These are phyloP conservation scores for Wallacemonas collosoma DNA, from an alignment of 208 protist species.

Conservation along the genomic window DNA sequence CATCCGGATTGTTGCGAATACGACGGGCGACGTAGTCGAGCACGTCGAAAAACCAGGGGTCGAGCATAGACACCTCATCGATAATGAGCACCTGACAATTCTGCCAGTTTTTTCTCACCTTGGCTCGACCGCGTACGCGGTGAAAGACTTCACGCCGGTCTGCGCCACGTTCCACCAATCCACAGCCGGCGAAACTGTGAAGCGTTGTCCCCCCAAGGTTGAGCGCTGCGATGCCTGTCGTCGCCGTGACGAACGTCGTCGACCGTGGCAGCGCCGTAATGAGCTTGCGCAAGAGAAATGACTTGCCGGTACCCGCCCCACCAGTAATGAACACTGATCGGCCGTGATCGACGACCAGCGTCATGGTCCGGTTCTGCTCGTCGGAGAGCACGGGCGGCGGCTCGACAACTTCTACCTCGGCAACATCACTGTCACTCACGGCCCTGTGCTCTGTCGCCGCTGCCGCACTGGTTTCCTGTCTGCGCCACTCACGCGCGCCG, in stretches of 20 bases:
- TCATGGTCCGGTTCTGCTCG: conserved; percentile 67
- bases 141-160: conserved; percentile 31
- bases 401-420: background rate
- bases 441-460: background rate
- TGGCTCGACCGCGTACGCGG: conserved; percentile 27
- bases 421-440: background rate
- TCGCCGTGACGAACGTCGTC: conserved; percentile 81
- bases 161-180: conserved; percentile 38
- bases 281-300: conserved; percentile 78
- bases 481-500: too few species aligned
- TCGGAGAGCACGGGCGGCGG: conserved; percentile 39
- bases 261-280: conserved; percentile 43
- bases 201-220: conserved; percentile 87
- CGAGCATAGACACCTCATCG: conserved; percentile 93
- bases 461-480: background rate
- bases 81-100: conserved; percentile 78
- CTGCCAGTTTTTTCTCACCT: conserved; percentile 50
- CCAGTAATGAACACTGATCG: conserved; percentile 86
- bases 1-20: conserved; percentile 47
- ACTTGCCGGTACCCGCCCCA: conserved; percentile 90
- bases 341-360: conserved; percentile 38
- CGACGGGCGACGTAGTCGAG: conserved; percentile 76
- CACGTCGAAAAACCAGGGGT: conserved; percentile 74
- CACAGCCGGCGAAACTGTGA: conserved; percentile 85
- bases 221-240: conserved; percentile 86